phyloP scores from a whole-genome alignment of 2,329 filamentous ascomycete genomes.

The Aureobasidium leucospermi region DNA sequence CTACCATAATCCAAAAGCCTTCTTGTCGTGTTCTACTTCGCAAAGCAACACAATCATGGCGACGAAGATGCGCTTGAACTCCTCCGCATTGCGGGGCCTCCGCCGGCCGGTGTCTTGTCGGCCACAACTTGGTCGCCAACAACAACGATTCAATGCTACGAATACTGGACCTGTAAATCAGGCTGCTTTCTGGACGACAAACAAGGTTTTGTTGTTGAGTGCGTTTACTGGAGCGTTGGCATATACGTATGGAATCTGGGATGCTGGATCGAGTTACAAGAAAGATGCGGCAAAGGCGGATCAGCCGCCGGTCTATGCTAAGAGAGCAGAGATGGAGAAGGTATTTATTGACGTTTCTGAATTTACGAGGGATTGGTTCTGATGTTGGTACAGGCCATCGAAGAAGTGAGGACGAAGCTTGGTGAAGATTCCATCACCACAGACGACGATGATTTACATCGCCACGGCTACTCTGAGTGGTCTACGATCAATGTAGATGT shows the following conservation, averaged over 20 bases:
- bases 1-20: neutral
- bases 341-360: constrained; percentile 26
- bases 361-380: neutral
- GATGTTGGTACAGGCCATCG: constrained; percentile 40
- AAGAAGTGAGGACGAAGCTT: constrained; percentile 45
- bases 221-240: constrained; percentile 45
- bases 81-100: constrained; percentile 2
- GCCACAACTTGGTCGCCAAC: neutral
- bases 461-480: constrained; percentile 65
- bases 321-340: constrained; percentile 44
- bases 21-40: neutral
- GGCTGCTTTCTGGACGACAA: constrained; percentile 39
- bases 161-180: neutral
- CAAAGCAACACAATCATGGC: neutral
- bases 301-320: constrained; percentile 39
- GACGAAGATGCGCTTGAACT: neutral
- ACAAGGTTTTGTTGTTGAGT: constrained; percentile 41
- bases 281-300: constrained; percentile 14
- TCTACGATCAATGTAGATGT: constrained; percentile 59
- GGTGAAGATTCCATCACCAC: constrained; percentile 56
- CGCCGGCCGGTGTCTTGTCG: neutral
- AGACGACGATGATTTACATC: constrained; percentile 56
- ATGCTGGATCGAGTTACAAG: constrained; percentile 18
- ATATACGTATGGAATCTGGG: constrained; percentile 43
- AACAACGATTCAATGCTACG: constrained; percentile 2